Base-by-base conservation (phyloP, 108 stramenopile species). In the Epithemia pelagica region DNA sequence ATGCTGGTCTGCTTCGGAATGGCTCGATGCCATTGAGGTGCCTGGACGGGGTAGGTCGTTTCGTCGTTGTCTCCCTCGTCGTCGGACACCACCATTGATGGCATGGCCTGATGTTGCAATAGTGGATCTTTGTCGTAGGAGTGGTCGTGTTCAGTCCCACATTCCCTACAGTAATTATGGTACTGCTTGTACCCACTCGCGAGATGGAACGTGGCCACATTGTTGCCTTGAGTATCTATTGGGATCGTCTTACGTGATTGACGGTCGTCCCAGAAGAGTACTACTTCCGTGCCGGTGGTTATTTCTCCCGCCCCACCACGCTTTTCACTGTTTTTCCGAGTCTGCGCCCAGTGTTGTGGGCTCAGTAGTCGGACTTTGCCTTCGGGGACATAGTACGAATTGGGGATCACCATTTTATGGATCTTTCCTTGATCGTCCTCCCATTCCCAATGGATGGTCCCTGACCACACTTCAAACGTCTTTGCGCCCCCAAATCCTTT, bases 321-420 rank as follows among this genome's bases (percentile, higher is more conserved):
- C 10, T 18, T 2, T 2, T 31, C 61, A 2, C 28, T 64, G 2
- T 55, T 7, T 24, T 23, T 55, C 28, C 25, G 52, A 7, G 54
- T 52, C 51, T 78, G 62, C 2, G 77, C 74, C 76, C 76, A 82
- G 69, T 82, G 75, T 55, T 78, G 74, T 1, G 72, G 78, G 26
- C 67, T 69, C 8, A 82, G 33, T 25, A 82, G 77, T 32, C 69
- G 56, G 7, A 53, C 28, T 2, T 31, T 51, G 37, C 37, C 37
- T 8, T 63, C 18, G 7, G 77, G 75, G 21, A 74, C 52, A 30
- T 70, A 78, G 55, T 65, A 65, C 0, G 75, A 68, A 59, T 79
- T 74, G 25, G 74, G 68, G 18, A 81, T 68, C 2, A 31, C 10
- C 1, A 79, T 54, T 7, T 2, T 29, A 52, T 85, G 80, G 0